Evolutionary conservation across 306 rosid species (phyloP), one percentile per base, ranked within the genome.

Genomic region (Cicer judaicum): DNA sequence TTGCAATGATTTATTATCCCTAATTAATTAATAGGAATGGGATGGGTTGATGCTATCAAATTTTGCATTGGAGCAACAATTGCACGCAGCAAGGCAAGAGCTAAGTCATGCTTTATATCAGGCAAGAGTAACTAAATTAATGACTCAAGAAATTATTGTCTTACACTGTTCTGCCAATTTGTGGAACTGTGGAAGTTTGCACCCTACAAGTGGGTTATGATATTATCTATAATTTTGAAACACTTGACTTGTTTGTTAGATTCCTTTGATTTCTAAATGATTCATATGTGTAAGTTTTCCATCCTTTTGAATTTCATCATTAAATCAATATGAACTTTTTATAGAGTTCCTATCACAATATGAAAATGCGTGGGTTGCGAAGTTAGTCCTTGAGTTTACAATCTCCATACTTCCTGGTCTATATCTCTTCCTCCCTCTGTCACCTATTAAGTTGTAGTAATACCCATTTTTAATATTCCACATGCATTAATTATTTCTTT

Each of bases 71-170:
- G 98, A 93, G 87, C 91, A 91, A 78, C 98, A 93, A 70, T 84
- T 93, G 61, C 98, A 91, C 79, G 89, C 97, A 41, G 98, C 97
- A 60, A 89, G 98, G 74, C 98, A 93, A 85, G 98, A 93, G 84
- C 84, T 93, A 21, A 93, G 98, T 84, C 98, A 93, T 74, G 98
- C 98, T 79, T 68, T 93, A 68, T 93, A 93, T 83, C 98, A 93
- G 96, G 98, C 91, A 84, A 73, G 72, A 41, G 49, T 18, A 8
- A 24, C 66, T 47, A 15, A 59, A 39, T 49, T 60, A 66, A 41
- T 53, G 29, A 49, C 38, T 0, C 10, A 10, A 18, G 19, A n/a
- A 48, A 19, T 73, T 57, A 8, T 52, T 42, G 21, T 34, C n/a
- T 14, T 80, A 19, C 47, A n/a, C 18, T 14, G 36, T 49, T 74